These are phyloP conservation scores for Clavispora santaluciae DNA, from an alignment of 805 yeast genomes.

Conservation along the genomic window DNA sequence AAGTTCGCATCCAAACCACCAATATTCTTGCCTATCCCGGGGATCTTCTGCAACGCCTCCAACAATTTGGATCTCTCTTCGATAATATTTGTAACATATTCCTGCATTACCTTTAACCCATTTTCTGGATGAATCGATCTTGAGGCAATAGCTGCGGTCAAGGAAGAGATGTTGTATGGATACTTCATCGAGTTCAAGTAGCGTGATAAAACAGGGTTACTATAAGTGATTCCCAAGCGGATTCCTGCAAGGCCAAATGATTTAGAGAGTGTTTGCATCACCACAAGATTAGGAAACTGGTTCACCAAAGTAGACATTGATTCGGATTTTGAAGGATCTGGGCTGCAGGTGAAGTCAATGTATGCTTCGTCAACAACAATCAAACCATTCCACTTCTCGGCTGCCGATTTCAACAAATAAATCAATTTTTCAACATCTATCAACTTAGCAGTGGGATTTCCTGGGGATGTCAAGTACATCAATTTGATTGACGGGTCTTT, in stretches of 20 bases:
- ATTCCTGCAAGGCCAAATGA: slow-evolving; percentile 96
- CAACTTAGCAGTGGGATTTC: slow-evolving; percentile 85
- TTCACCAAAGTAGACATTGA: slow-evolving; percentile 77
- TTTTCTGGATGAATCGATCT: slow-evolving; percentile 58
- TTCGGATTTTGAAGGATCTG: slow-evolving; percentile 31
- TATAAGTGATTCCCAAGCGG: slow-evolving; percentile 77
- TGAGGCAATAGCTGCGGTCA: slow-evolving; percentile 69
- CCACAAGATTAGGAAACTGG: slow-evolving; percentile 76
- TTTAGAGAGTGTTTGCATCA: slow-evolving; percentile 87
- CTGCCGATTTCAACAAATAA: slow-evolving; percentile 42
- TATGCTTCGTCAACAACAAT: slow-evolving; percentile 94
- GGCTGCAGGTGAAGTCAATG: slow-evolving; percentile 59
- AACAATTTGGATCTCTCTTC: slow-evolving; percentile 54
- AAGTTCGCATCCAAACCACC: slow-evolving; percentile 91
- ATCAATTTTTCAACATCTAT: slow-evolving; percentile 38
- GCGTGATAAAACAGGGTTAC: slow-evolving; percentile 53
- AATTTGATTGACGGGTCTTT: slow-evolving; percentile 65
- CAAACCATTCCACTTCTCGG: slow-evolving; percentile 62
- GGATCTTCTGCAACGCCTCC: slow-evolving; percentile 47
- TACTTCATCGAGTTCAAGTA: slow-evolving; percentile 89
- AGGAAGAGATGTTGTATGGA: slow-evolving; percentile 86
- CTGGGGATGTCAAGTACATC: slow-evolving; percentile 88
- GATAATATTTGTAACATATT: slow-evolving; percentile 45
- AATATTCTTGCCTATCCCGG: slow-evolving; percentile 65
- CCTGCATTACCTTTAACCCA: slow-evolving; percentile 57